Conservation (phyloP, 768 basidiomycete species). For the Lactarius indigo region DNA sequence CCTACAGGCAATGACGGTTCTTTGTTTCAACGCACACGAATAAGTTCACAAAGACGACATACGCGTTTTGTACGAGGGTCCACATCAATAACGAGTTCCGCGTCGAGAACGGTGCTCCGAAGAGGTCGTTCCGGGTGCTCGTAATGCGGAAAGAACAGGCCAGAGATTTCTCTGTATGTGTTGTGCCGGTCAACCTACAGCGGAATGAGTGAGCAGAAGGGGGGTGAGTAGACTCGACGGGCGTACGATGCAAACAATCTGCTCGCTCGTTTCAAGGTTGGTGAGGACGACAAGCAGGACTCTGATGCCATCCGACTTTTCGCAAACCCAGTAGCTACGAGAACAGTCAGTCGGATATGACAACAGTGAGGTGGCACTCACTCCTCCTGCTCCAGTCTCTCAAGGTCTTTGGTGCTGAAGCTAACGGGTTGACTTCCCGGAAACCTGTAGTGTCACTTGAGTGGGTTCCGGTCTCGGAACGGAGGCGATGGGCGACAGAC, state of each 20-base stretch:
- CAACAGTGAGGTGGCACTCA: conserved; percentile 36
- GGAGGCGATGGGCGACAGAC: conserved; percentile 36
- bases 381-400: conserved; percentile 81
- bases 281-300: conserved; percentile 80
- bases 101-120: conserved; percentile 82
- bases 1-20: conserved; percentile 41
- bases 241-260: conserved; percentile 69
- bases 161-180: conserved; percentile 66
- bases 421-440: conserved; percentile 96
- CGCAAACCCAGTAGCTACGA: conserved; percentile 95
- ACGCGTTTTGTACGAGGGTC: conserved; percentile 74
- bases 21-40: conserved; percentile 13
- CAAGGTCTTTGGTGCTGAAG: conserved; percentile 67
- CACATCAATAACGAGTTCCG: conserved; percentile 88
- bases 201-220: not conserved
- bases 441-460: conserved; percentile 52
- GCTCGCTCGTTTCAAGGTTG: conserved; percentile 47
- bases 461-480: not conserved
- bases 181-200: conserved; percentile 93
- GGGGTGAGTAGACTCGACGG: not conserved
- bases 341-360: not conserved
- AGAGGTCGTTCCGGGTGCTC: conserved; percentile 66
- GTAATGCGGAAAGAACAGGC: conserved; percentile 88
- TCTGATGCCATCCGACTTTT: conserved; percentile 95
- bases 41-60: conserved; percentile 29